phyloP scores from a whole-genome alignment of 75 land plant genomes.

The Selaginella moellendorffii region DNA sequence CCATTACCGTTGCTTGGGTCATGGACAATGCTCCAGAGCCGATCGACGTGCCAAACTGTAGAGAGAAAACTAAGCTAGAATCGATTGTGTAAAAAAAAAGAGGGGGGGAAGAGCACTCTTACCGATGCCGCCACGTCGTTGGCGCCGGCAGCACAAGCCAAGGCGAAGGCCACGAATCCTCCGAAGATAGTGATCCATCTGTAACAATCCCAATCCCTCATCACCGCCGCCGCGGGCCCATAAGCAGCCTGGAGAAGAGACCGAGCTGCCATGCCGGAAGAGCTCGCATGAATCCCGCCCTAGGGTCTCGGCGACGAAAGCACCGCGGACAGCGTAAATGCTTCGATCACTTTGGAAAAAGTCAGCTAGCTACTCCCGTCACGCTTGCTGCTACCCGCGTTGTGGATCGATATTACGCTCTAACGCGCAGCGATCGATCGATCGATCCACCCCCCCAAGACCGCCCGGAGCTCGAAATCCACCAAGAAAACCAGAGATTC shows the following conservation, averaged over 20 bases:
- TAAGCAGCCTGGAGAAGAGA: background rate
- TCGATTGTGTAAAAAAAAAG: background rate
- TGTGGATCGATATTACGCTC: too few relatives aligned
- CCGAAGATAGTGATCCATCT: conserved; percentile 24
- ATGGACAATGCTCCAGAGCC: conserved; percentile 20
- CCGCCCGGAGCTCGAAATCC: too few relatives aligned
- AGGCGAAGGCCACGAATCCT: conserved; percentile 15
- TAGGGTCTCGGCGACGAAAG: too few relatives aligned
- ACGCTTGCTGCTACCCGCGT: too few relatives aligned
- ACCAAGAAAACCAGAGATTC: too few relatives aligned
- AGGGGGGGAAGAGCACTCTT: background rate
- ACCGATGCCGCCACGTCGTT: conserved; percentile 21
- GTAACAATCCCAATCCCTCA: conserved; percentile 1
- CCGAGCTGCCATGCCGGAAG: background rate
- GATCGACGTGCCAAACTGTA: conserved; percentile 22
- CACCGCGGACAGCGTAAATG: too few relatives aligned
- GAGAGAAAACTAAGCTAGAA: background rate
- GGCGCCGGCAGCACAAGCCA: conserved; percentile 14
- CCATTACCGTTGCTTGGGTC: conserved; percentile 14
- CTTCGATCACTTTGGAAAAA: too few relatives aligned
- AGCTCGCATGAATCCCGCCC: too few relatives aligned
- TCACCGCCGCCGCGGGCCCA: background rate
- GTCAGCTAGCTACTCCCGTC: too few relatives aligned
- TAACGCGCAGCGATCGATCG: too few relatives aligned
- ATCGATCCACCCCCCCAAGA: too few relatives aligned